phyloP scores from a whole-genome alignment of 2,329 filamentous ascomycete species.

The Beauveria sp. region DNA sequence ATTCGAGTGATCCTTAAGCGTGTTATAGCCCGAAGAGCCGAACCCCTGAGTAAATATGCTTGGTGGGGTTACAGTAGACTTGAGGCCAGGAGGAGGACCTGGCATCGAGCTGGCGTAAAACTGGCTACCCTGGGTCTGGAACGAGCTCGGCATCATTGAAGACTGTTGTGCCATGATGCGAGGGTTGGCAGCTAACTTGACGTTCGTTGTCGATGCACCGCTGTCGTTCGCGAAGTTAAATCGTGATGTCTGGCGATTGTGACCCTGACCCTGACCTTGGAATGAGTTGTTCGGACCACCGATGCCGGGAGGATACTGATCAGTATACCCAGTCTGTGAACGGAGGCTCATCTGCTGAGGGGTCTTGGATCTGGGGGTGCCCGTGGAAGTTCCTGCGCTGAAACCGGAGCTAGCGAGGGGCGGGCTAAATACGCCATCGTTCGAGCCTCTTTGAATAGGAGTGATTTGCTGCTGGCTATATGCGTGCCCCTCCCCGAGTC shows the following conservation, averaged over 20 bases:
- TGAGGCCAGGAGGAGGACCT: conserved; percentile 88
- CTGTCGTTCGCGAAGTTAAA: conserved; percentile 82
- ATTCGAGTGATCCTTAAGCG: conserved; percentile 61
- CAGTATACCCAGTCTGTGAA: conserved; percentile 51
- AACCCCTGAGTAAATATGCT: conserved; percentile 93
- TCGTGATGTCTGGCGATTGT: conserved; percentile 76
- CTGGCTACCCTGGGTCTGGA: conserved; percentile 55
- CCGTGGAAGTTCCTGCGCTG: conserved; percentile 39
- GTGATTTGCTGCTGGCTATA: conserved; percentile 59
- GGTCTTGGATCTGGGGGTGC: conserved; percentile 64
- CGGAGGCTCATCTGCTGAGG: conserved; percentile 69
- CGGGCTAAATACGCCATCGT: conserved; percentile 48
- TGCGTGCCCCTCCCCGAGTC: conserved; percentile 39
- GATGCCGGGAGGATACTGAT: conserved; percentile 53
- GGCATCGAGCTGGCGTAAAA: conserved; percentile 83
- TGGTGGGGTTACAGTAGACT: conserved; percentile 89
- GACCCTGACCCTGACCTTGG: conserved; percentile 49
- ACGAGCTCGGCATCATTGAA: conserved; percentile 71
- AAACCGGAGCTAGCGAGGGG: conserved; percentile 41
- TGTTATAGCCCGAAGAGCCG: conserved; percentile 62
- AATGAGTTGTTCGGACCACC: conserved; percentile 39
- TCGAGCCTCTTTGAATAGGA: conserved; percentile 60
- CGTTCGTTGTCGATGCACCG: conserved; percentile 39
- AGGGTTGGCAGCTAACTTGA: conserved; percentile 72
- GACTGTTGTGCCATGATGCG: conserved; percentile 78